Percentiles rank a stretch among this genome's conserved stretches.
These are phyloP conservation scores for Solanum pimpinellifolium DNA, from an alignment of 257 asterid genomes.

Conservation along the genomic window DNA sequence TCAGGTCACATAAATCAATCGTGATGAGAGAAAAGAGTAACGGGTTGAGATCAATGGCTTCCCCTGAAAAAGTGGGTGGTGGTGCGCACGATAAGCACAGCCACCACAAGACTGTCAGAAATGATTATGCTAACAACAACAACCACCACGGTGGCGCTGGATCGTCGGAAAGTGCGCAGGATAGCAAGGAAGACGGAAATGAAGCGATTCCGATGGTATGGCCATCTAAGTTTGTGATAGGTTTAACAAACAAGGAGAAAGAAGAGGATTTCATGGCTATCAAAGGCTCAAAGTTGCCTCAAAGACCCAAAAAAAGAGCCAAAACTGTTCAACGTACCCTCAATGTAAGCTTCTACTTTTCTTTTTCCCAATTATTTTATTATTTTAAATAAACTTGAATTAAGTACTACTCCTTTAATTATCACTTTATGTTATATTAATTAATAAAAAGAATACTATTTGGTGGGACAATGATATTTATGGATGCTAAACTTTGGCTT, in stretches of 20 bases:
- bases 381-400: no score
- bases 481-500: neutral
- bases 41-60: constrained; percentile 33
- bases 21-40: constrained; percentile 41
- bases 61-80: constrained; percentile 23
- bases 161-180: constrained; percentile 50
- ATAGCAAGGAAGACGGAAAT: constrained; percentile 43
- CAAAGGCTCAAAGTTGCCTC: constrained; percentile 92
- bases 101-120: neutral
- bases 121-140: constrained; percentile 1
- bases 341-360: constrained; percentile 47
- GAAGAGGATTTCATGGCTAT: constrained; percentile 88
- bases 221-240: constrained; percentile 83
- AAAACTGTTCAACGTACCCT: constrained; percentile 76
- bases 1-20: constrained; percentile 38
- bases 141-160: constrained; percentile 25
- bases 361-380: neutral
- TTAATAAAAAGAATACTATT: neutral
- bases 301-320: constrained; percentile 89
- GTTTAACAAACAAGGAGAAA: constrained; percentile 80
- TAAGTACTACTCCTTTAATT: neutral
- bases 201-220: constrained; percentile 51
- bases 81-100: constrained; percentile 5
- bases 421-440: neutral
- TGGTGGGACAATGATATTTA: neutral